Evolutionary conservation across 805 yeast genomes (phyloP).

Genomic region (Lipomyces starkeyi): DNA sequence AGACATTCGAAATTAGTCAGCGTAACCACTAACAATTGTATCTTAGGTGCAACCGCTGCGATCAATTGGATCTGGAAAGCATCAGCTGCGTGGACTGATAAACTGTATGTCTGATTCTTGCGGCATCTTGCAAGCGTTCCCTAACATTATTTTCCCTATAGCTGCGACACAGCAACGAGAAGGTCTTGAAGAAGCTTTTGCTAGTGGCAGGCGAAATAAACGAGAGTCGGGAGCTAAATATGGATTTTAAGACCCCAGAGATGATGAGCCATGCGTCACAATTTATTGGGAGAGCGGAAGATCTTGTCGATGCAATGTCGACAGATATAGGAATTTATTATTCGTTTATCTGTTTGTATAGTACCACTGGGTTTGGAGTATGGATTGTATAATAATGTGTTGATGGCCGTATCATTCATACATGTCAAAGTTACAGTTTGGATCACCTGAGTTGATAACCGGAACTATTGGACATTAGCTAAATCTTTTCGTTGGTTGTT

Average conservation of each 20-base stretch:
- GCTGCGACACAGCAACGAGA: conserved; percentile 46
- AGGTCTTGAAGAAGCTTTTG: conserved; percentile 45
- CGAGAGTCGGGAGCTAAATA: conserved; percentile 43
- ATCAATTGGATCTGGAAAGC: conserved; percentile 45
- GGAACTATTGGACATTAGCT: no score
- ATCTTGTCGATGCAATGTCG: neutral
- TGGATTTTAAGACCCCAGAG: conserved; percentile 40
- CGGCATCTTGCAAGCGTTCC: no score
- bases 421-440: no score
- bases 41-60: conserved; percentile 41
- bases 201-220: conserved; percentile 39
- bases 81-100: conserved; percentile 45
- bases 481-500: no score
- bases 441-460: no score
- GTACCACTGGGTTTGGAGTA: neutral
- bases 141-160: conserved; percentile 20
- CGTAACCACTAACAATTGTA: neutral
- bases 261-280: neutral
- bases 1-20: neutral
- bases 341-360: neutral
- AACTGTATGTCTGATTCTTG: conserved; percentile 18
- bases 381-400: neutral
- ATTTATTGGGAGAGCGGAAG: neutral
- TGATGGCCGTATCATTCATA: neutral
- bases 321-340: neutral